Conservation (phyloP, 2,329 filamentous ascomycete genomes). For the Fusarium tuaranense region DNA sequence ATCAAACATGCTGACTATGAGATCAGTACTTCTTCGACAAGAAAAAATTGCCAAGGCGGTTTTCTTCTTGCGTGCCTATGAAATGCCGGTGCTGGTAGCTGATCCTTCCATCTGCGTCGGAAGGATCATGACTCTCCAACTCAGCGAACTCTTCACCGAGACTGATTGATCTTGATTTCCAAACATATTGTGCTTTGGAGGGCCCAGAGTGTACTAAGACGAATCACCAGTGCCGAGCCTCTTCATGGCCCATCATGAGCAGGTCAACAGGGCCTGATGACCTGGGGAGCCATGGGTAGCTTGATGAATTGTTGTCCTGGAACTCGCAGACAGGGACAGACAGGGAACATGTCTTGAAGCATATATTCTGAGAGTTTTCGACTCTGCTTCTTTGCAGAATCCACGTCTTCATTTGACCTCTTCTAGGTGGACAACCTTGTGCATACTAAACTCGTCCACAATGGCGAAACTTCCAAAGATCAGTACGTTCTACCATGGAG, state of each 20-base stretch:
- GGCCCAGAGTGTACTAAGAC: not conserved
- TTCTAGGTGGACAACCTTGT: not conserved
- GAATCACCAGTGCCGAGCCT: not conserved
- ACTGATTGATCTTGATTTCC: not conserved
- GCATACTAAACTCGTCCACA: not conserved
- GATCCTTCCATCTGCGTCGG: not conserved
- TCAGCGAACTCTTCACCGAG: not conserved
- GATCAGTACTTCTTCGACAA: not conserved
- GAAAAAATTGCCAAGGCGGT: not conserved
- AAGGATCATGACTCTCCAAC: not conserved
- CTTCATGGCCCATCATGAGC: not conserved
- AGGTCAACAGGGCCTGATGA: not conserved
- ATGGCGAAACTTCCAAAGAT: conserved; percentile 17
- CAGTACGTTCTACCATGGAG: not conserved
- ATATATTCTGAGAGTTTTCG: not conserved
- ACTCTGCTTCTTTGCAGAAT: not conserved
- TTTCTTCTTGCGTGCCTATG: conserved; percentile 14
- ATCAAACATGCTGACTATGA: not conserved
- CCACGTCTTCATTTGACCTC: not conserved
- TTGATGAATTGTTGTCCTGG: not conserved
- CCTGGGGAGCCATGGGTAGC: not conserved
- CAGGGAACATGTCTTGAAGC: not conserved
- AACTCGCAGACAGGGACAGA: not conserved
- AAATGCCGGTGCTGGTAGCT: not conserved
- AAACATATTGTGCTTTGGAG: not conserved